These are phyloP conservation scores for Rhodomyrtus tomentosa DNA, from an alignment of 345 rosid species.

Conservation along the genomic window DNA sequence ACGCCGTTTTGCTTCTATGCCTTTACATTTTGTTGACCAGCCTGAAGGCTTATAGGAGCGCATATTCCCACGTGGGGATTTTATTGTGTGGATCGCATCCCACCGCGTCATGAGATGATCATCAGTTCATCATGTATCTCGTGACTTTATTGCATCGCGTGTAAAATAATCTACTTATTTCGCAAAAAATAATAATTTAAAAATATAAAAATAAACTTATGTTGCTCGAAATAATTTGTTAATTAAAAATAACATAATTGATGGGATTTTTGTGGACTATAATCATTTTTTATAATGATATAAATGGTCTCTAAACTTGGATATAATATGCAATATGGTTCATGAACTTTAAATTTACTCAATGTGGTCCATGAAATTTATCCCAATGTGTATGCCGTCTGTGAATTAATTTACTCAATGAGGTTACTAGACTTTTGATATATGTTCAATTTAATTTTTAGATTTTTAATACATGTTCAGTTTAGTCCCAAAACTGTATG, in stretches of 20 bases:
- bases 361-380: no score
- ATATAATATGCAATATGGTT: no score
- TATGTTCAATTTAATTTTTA: no score
- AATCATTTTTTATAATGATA: neutral
- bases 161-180: neutral
- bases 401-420: no score
- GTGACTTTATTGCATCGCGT: neutral
- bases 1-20: neutral
- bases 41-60: neutral
- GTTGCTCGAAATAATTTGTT: neutral
- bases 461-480: no score
- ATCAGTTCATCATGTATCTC: neutral
- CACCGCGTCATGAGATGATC: neutral
- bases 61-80: neutral
- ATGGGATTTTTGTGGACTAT: accelerated
- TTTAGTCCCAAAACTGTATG: no score
- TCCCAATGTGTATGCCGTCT: no score
- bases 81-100: neutral
- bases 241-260: neutral
- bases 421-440: no score
- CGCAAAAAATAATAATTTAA: neutral
- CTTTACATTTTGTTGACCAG: neutral
- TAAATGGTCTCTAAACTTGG: no score
- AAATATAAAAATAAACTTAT: neutral
- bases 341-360: no score